Evolutionary conservation across 495 filamentous ascomycete genomes (phyloP).

Genomic region (Penicillium steckii): DNA sequence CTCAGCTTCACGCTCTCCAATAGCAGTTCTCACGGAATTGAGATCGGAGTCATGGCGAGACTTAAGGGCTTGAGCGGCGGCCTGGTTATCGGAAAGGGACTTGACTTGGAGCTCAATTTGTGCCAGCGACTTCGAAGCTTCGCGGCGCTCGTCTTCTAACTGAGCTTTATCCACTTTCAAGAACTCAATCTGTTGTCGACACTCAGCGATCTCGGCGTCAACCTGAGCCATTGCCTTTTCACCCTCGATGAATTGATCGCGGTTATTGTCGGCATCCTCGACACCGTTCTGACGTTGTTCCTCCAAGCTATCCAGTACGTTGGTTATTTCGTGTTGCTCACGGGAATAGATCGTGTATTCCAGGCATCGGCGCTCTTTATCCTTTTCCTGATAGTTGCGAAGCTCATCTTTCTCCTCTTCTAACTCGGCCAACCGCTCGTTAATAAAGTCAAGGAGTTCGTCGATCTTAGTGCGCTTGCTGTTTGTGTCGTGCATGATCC

Average conservation of each 20-base stretch:
- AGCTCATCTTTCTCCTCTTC: constrained; percentile 98
- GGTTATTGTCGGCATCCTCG: constrained; percentile 78
- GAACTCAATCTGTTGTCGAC: constrained; percentile 80
- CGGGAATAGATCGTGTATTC: constrained; percentile 93
- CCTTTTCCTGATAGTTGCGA: constrained; percentile 88
- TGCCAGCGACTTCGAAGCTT: constrained; percentile 70
- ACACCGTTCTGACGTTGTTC: constrained; percentile 75
- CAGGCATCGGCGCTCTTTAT: constrained; percentile 86
- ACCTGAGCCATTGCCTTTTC: constrained; percentile 77
- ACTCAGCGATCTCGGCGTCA: constrained; percentile 72
- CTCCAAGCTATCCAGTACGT: constrained; percentile 79
- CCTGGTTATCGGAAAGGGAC: constrained; percentile 73
- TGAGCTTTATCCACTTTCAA: constrained; percentile 84
- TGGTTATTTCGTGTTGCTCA: constrained; percentile 75
- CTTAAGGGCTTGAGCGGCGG: constrained; percentile 69
- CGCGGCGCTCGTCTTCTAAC: constrained; percentile 85
- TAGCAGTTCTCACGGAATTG: constrained; percentile 68
- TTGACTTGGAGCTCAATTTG: constrained; percentile 85
- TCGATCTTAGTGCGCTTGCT: constrained; percentile 94
- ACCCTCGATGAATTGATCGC: constrained; percentile 71
- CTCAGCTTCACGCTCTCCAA: constrained; percentile 72
- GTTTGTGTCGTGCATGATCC: constrained; percentile 96
- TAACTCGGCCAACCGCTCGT: constrained; percentile 81
- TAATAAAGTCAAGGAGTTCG: constrained; percentile 85
- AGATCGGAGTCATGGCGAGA: constrained; percentile 71